Evolutionary conservation across 2,329 filamentous ascomycete genomes (phyloP).

Genomic region (Aspergillus glaucus): DNA sequence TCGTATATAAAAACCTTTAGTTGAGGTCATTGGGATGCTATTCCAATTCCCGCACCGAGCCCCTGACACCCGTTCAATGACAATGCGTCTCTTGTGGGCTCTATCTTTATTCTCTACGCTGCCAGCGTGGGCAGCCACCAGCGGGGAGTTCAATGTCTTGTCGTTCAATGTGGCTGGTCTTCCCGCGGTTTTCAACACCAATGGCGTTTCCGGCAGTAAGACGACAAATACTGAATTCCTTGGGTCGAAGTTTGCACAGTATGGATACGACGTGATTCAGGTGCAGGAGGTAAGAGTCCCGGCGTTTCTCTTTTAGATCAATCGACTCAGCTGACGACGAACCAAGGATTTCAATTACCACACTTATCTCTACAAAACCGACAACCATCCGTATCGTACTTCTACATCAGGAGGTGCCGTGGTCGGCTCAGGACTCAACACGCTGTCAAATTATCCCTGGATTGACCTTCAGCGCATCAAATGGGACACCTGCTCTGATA

Average conservation of each 20-base stretch:
- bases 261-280: constrained; percentile 57
- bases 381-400: constrained; percentile 48
- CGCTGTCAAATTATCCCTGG: constrained; percentile 54
- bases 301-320: neutral
- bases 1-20: no score
- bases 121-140: constrained; percentile 15
- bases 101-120: neutral
- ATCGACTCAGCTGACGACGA: neutral
- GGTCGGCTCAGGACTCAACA: constrained; percentile 60
- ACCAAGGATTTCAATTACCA: constrained; percentile 61
- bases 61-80: neutral
- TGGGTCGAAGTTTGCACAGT: constrained; percentile 50
- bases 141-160: constrained; percentile 47
- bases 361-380: constrained; percentile 55
- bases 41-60: no score
- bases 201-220: constrained; percentile 59
- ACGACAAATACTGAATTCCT: constrained; percentile 51
- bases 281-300: constrained; percentile 51
- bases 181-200: constrained; percentile 48
- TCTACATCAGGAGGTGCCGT: constrained; percentile 59
- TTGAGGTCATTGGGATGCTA: no score
- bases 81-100: neutral
- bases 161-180: constrained; percentile 58
- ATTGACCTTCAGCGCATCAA: constrained; percentile 51
- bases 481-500: constrained; percentile 49